Evolutionary conservation across 2,329 filamentous ascomycete species (phyloP), one percentile per base, ranked within the genome.

Genomic region (Gnomoniopsis sp.): DNA sequence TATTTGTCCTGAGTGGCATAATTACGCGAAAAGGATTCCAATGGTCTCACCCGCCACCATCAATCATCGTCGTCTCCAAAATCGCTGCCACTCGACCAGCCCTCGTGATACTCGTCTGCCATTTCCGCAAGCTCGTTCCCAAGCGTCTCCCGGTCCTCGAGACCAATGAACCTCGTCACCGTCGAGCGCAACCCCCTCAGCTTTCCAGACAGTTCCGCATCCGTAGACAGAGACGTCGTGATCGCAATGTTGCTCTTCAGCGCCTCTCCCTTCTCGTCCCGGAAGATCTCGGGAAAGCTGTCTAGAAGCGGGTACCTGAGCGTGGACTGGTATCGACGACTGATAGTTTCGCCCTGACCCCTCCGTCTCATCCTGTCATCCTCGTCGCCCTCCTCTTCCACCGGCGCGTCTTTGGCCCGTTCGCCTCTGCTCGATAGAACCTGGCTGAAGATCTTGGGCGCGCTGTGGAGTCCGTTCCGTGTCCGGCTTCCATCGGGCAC

Each of bases 51-150:
- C 2, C 21, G 10, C 2, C 15, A 26, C 21, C n/a, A n/a, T 10
- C 19, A 17, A 22, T 62, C 48, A 8, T 83, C 78, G 53, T 91
- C 88, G 59, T 91, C 86, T 21, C 85, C 87, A 10, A 86, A 81
- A 65, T 90, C 89, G 59, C 85, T 88, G 23, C 87, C 91, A 67
- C 88, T 91, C 14, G 86, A 87, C 90, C 91, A 96, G 1, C 91
- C 91, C 62, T 95, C 90, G 65, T 91, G 87, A 71, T 97, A 98
- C 60, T 90, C 90, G 68, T 96, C 93, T 1, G 89, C 88, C 67
- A 98, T 87, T 60, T 90, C 88, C 23, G 89, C 86, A 43, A 99
- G 78, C 14, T 89, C 87, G 68, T 96, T 95, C 49, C 86, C 84
- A n/a, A 98, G 78, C 2, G 80, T 79, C 73, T 99, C 95, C 46